A percentile compares a stretch with the other conserved stretches of the same genome.
Conservation (phyloP, 495 filamentous ascomycete genomes). For the Chaetomium cochliodes region DNA sequence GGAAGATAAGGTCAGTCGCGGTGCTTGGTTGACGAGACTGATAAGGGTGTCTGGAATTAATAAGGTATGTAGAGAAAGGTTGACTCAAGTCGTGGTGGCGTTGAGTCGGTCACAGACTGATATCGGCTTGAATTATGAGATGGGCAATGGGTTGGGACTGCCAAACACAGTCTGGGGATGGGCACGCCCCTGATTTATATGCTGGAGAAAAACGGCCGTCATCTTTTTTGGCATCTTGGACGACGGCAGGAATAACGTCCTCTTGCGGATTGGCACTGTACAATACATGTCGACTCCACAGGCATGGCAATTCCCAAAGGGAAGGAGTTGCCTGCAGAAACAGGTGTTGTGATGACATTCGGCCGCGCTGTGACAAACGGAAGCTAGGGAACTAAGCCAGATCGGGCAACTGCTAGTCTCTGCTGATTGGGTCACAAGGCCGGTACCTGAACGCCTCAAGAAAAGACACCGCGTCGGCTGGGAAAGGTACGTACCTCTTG, state of each 20-base stretch:
- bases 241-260: constrained; percentile 13
- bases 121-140: constrained; percentile 16
- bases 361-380: constrained; percentile 31
- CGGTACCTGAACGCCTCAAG: constrained; percentile 33
- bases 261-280: constrained; percentile 17
- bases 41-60: constrained; percentile 30
- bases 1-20: constrained; percentile 32
- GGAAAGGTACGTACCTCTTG: constrained; percentile 17
- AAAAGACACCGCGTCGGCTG: background rate
- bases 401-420: constrained; percentile 29
- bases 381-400: constrained; percentile 28
- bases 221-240: constrained; percentile 3
- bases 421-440: constrained; percentile 40
- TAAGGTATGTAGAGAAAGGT: constrained; percentile 14
- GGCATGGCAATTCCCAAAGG: constrained; percentile 16
- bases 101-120: constrained; percentile 15
- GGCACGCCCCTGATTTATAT: constrained; percentile 27
- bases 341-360: constrained; percentile 35
- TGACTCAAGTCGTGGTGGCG: background rate
- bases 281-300: constrained; percentile 20
- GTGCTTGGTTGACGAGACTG: constrained; percentile 29
- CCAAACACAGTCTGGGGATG: background rate
- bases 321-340: constrained; percentile 26
- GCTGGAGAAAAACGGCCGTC: background rate
- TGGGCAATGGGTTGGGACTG: background rate